phyloP scores from a whole-genome alignment of 2,329 filamentous ascomycete genomes.

The Aschersonia sp. region DNA sequence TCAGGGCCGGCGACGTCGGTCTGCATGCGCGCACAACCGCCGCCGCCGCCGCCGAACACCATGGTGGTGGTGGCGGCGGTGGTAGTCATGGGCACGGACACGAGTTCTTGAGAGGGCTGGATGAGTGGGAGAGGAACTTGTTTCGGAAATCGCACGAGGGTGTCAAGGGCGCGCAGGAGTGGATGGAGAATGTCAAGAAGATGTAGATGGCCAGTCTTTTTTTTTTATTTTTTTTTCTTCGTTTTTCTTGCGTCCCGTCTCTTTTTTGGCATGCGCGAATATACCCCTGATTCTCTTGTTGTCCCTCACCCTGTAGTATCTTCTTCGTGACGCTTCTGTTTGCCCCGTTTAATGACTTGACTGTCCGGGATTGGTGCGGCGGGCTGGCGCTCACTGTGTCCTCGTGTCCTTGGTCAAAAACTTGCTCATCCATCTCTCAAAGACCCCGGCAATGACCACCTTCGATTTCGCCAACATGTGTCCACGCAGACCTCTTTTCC shows the following conservation, averaged over 20 bases:
- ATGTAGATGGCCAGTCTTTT: slow-evolving; percentile 8
- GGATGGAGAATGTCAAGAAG: slow-evolving; percentile 44
- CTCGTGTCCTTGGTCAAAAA: too few species aligned
- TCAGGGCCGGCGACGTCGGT: slow-evolving; percentile 66
- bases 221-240: background rate
- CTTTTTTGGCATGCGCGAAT: background rate
- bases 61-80: too few species aligned
- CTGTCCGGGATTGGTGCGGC: too few species aligned
- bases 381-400: too few species aligned
- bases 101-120: slow-evolving; percentile 76
- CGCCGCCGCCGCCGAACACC: slow-evolving; percentile 30
- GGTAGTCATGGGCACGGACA: slow-evolving; percentile 32
- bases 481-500: too few species aligned
- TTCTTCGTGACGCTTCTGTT: too few species aligned
- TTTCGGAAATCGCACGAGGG: slow-evolving; percentile 65
- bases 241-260: background rate
- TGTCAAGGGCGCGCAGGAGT: slow-evolving; percentile 52
- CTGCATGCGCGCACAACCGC: slow-evolving; percentile 80
- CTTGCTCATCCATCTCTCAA: too few species aligned
- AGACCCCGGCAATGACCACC: too few species aligned
- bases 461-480: too few species aligned
- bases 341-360: too few species aligned
- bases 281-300: too few species aligned
- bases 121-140: slow-evolving; percentile 73
- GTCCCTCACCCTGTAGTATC: too few species aligned